Base-by-base conservation (phyloP, 208 protist species). In the Leishmania guyanensis region DNA sequence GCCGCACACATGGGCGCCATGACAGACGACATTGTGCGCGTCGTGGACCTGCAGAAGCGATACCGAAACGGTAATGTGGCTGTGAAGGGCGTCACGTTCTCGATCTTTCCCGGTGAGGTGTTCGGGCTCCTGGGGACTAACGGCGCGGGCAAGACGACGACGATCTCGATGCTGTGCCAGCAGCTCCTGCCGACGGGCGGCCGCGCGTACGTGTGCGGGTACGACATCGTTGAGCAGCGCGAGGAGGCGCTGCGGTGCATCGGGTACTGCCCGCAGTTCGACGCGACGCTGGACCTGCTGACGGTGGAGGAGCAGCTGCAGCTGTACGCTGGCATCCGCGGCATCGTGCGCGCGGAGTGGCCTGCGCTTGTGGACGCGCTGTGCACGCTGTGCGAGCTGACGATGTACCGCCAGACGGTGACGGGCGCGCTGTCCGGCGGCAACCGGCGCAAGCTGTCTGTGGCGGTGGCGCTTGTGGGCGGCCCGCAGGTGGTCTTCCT, bases 201-300 rank as follows among this genome's bases (percentile, higher is more conserved):
- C 16, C 77, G 85, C n/a, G n/a, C n/a, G n/a, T n/a, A n/a, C n/a
- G n/a, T n/a, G n/a, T n/a, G n/a, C n/a, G n/a, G n/a, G n/a, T 77
- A 91, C 51, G 90, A 95, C 78, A 91, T 93, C 75, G 88, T 93
- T 0, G 39, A 51, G 2, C 53, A 92, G 51, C 88, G 89, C 82
- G 46, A 72, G 26, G 81, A 88, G 71, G 90, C 88, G 56, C 79
- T 89, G 79, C 86, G 71, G 66, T 91, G 88, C 81, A 89, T 99
- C 69, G 98, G 98, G 54, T 97, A 99, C 68, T 99, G 98, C 85
- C 97, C 98, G 54, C 98, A 99, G 85, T 98, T 98, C 86, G 98
- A 99, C 84, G 91, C 98, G 39, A 83, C 94, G 5, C 92, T 98
- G 65, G 91, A 96, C 58, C 86, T 98, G 53, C 84, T 99, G n/a